Conservation (phyloP, 768 basidiomycete species). For the Russula vinacea region DNA sequence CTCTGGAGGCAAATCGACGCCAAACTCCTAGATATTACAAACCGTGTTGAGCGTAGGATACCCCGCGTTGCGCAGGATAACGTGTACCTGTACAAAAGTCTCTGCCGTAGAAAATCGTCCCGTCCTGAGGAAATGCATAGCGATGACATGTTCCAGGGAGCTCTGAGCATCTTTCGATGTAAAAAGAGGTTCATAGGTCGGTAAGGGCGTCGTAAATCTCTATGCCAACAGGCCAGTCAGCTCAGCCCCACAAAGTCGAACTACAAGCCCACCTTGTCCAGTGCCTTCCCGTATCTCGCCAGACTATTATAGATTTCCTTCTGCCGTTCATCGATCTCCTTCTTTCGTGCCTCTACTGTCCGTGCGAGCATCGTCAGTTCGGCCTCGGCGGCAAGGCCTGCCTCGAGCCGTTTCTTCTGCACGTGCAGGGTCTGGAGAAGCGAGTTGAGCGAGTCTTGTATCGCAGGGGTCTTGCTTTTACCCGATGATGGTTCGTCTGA, state of each 20-base stretch:
- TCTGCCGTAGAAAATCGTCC: conserved; percentile 78
- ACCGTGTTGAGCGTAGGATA: conserved; percentile 19
- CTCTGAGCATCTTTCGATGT: conserved; percentile 53
- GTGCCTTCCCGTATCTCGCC: conserved; percentile 72
- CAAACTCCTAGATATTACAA: conserved; percentile 55
- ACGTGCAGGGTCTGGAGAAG: conserved; percentile 57
- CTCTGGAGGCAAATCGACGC: conserved; percentile 51
- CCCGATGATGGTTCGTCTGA: conserved; percentile 42
- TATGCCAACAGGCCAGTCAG: conserved; percentile 34
- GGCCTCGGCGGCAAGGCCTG: conserved; percentile 48
- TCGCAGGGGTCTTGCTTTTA: conserved; percentile 50
- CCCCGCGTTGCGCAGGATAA: neutral
- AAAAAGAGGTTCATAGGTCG: conserved; percentile 66
- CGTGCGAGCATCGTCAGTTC: conserved; percentile 51
- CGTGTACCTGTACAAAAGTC: conserved; percentile 64
- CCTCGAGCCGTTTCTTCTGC: conserved; percentile 51
- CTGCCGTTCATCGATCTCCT: conserved; percentile 81
- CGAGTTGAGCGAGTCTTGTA: conserved; percentile 59
- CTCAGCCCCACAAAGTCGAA: conserved; percentile 8
- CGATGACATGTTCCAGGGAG: conserved; percentile 68
- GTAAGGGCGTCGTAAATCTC: conserved; percentile 55
- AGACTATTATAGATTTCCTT: conserved; percentile 83
- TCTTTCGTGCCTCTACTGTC: conserved; percentile 68
- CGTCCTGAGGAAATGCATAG: conserved; percentile 73
- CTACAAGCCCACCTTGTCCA: conserved; percentile 74